Evolutionary conservation across 176 grass and related monocot genomes (phyloP).

Genomic region (barley (Hordeum vulgare)): MorexV3_pseudomolecules_assembly NC_058523.1:446146575-446147074

Average conservation of each 20-base stretch:
- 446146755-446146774: background rate
- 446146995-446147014: background rate
- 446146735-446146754: too few species aligned
- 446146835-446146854: background rate
- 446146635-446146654: too few species aligned
- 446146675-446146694: too few species aligned
- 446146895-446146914: background rate
- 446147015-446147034: background rate
- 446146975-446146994: slow-evolving; percentile 37
- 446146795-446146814: too few species aligned
- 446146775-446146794: background rate
- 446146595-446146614: too few species aligned
- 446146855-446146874: background rate
- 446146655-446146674: too few species aligned
- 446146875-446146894: slow-evolving; percentile 6
- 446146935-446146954: slow-evolving; percentile 23
- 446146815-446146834: background rate
- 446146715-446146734: too few species aligned
- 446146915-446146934: background rate
- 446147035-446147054: background rate
- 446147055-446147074: slow-evolving; percentile 19
- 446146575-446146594: too few species aligned
- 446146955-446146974: slow-evolving; percentile 48
- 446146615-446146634: too few species aligned
- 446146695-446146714: too few species aligned